Percentiles rank a stretch among this genome's conserved stretches.
These are phyloP conservation scores for Polyporus arcularius DNA, from an alignment of 768 basidiomycete species.

Conservation along the genomic window DNA sequence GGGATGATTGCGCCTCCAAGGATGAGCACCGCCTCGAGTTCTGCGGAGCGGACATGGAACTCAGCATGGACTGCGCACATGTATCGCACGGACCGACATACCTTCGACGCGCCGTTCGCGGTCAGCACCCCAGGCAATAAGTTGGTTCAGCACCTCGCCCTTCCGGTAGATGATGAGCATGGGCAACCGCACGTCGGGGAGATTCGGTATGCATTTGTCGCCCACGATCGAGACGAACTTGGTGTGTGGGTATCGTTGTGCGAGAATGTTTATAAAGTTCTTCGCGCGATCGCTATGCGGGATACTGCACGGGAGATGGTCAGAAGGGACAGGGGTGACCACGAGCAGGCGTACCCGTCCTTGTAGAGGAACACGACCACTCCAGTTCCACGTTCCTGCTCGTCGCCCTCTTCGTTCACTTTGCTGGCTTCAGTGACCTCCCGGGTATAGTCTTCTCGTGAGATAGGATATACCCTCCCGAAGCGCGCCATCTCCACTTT, in stretches of 20 bases:
- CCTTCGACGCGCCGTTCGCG: conserved; percentile 77
- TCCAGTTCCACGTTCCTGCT: conserved; percentile 76
- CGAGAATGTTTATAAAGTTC: conserved; percentile 68
- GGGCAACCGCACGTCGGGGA: conserved; percentile 87
- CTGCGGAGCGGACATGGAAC: conserved; percentile 34
- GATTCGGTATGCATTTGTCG: conserved; percentile 93
- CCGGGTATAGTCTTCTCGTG: conserved; percentile 89
- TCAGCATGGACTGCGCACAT: conserved; percentile 9
- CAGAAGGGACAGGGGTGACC: neutral
- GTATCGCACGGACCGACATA: conserved; percentile 32
- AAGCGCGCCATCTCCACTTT: conserved; percentile 66
- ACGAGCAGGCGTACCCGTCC: conserved; percentile 67
- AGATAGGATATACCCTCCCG: conserved; percentile 85
- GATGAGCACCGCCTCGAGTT: conserved; percentile 71
- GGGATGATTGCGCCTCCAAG: conserved; percentile 66
- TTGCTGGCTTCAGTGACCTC: conserved; percentile 95
- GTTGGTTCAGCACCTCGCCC: conserved; percentile 87
- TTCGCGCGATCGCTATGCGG: conserved; percentile 78
- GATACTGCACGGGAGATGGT: conserved; percentile 49
- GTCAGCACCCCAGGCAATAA: conserved; percentile 84
- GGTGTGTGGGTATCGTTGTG: conserved; percentile 82
- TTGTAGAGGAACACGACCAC: conserved; percentile 96
- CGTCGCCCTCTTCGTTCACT: conserved; percentile 62
- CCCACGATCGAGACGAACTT: conserved; percentile 97
- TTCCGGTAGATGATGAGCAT: conserved; percentile 92